Percentiles rank a stretch among this genome's conserved stretches.
Conservation (phyloP, 805 yeast species). For the Nakazawaea peltata region DNA sequence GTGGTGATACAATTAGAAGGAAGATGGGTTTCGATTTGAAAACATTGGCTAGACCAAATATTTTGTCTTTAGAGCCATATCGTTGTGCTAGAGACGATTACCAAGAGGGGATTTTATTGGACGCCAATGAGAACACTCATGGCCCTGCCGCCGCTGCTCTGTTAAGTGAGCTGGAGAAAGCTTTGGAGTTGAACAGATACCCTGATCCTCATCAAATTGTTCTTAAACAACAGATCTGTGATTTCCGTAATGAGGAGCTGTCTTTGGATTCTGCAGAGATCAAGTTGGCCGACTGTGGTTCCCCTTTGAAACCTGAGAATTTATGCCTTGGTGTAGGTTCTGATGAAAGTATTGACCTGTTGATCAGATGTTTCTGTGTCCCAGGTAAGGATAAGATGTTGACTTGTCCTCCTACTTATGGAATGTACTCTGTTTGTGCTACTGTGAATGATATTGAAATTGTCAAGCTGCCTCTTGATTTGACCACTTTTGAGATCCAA, state of each 20-base stretch:
- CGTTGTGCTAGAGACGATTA: conserved; percentile 96
- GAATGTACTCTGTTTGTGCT: conserved; percentile 93
- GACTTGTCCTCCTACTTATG: conserved; percentile 92
- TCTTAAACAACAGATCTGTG: conserved; percentile 63
- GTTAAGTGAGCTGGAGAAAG: conserved; percentile 34
- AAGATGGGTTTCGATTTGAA: conserved; percentile 42
- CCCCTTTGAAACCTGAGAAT: conserved; percentile 51
- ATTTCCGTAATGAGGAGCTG: conserved; percentile 57
- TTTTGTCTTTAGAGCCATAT: conserved; percentile 77
- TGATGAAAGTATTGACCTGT: conserved; percentile 88
- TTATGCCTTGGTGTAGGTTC: conserved; percentile 94
- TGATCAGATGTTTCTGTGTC: conserved; percentile 73
- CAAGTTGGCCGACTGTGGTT: conserved; percentile 13
- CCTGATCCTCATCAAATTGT: conserved; percentile 93
- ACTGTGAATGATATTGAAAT: conserved; percentile 80
- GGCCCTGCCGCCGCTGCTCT: conserved; percentile 65
- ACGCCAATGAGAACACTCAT: conserved; percentile 93
- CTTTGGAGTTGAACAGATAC: conserved; percentile 71
- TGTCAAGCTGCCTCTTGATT: conserved; percentile 65
- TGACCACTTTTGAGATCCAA: conserved; percentile 58
- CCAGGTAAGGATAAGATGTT: conserved; percentile 82
- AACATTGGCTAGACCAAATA: conserved; percentile 76
- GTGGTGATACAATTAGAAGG: no score
- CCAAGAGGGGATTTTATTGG: conserved; percentile 78
- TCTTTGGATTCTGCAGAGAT: conserved; percentile 15